Evolutionary conservation across 140 eudicot genomes (phyloP).

Genomic region (Bidens hawaiensis): DNA sequence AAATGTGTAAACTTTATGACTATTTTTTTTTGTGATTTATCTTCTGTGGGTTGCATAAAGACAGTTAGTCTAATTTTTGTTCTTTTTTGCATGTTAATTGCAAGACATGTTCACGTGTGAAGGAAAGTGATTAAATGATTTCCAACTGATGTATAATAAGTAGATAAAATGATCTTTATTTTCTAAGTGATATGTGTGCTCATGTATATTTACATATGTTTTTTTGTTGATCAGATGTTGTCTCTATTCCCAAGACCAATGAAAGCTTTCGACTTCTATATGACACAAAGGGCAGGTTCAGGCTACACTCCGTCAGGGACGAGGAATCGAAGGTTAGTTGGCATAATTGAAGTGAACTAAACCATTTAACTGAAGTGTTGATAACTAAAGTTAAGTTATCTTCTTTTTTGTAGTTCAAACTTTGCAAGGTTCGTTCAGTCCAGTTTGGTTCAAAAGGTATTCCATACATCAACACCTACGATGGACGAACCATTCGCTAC

Average conservation of each 20-base stretch:
- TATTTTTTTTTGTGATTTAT: too few relatives aligned
- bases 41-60: too few relatives aligned
- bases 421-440: conserved; percentile 58
- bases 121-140: background rate
- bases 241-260: conserved; percentile 63
- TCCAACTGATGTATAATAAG: background rate
- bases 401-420: conserved; percentile 34
- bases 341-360: background rate
- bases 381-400: background rate
- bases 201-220: background rate
- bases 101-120: background rate
- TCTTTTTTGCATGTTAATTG: too few relatives aligned
- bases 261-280: conserved; percentile 59
- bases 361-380: background rate
- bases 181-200: background rate
- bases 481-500: conserved; percentile 58
- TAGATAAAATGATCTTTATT: background rate
- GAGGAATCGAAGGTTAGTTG: conserved; percentile 58
- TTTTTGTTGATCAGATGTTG: conserved; percentile 35
- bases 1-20: too few relatives aligned
- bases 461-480: conserved; percentile 64
- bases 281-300: conserved; percentile 62
- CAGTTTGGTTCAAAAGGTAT: conserved; percentile 59
- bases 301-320: conserved; percentile 57
- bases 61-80: too few relatives aligned